Base-by-base conservation (phyloP, 2,329 filamentous ascomycete genomes). In the Fusarium fracticaudum region DNA sequence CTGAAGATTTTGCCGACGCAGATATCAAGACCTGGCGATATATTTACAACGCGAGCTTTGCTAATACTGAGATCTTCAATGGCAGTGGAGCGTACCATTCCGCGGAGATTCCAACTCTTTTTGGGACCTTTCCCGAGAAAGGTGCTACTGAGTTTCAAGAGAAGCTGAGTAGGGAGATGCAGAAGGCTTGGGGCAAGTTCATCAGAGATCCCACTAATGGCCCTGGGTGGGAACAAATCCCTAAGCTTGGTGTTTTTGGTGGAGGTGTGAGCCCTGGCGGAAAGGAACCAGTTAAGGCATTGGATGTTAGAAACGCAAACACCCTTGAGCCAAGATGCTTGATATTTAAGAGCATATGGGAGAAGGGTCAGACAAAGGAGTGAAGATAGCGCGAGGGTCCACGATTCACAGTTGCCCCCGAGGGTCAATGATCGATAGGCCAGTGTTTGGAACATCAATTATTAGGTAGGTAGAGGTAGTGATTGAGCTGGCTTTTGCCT, bases 11-110 rank as follows among this genome's bases (percentile, higher is more conserved):
- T 15, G 64, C 73, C 1, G 41, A 64, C 0, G 76, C 80, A 8
- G 81, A 77, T 14, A 80, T 86, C 12, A 81, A 83, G 0, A 79
- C 83, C 14, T 88, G 85, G 84, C 80, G 82, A 35, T 87, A 84
- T 64, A 81, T 83, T 37, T 88, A 85, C 76, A 83, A 86, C 60
- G 86, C 83, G 11, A 85, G 87, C 76, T 89, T 86, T 80, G 71
- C 82, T 20, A 87, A 87, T 69, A 82, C 84, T 66, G 84, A 61
- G 35, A 85, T 73, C 79, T 83, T 20, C 78, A 77, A 57, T 79
- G 77, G 72, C 15, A 78, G 76, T 35, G 84, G 85, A 17, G 85
- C 85, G 2, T 88, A 87, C 65, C 87, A 88, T 67, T 85, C 83
- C 0, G 79, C 82, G 5, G 86, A 87, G 48, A 67, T 87, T 40